A percentile compares a stretch with the other conserved stretches of the same genome.
Evolutionary conservation across 139 green algal genomes (phyloP).

Genomic region (Closterium sp.): DNA sequence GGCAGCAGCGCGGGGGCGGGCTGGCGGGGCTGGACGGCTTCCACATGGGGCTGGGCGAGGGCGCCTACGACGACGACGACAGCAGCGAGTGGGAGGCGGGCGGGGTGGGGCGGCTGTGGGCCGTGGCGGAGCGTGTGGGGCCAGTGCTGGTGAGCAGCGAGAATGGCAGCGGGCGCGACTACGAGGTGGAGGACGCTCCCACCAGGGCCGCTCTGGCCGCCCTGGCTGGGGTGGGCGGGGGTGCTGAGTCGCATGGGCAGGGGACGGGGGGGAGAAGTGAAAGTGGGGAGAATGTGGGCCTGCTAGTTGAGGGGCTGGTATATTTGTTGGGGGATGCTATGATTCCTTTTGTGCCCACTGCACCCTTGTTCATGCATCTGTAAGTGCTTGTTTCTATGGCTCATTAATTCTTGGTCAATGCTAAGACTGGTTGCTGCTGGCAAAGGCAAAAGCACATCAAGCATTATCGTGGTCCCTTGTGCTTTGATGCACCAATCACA

Average conservation of each 20-base stretch:
- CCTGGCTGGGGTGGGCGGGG: background rate
- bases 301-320: background rate
- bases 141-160: background rate
- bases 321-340: background rate
- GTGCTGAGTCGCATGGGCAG: background rate
- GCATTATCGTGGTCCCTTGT: too few relatives aligned
- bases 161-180: background rate
- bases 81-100: constrained; percentile 1
- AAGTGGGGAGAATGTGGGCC: background rate
- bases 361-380: background rate
- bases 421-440: background rate
- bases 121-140: background rate
- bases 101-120: background rate
- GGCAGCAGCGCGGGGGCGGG: background rate
- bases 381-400: background rate
- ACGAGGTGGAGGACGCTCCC: background rate
- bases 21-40: background rate
- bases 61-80: background rate
- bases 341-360: background rate
- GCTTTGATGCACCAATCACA: too few relatives aligned
- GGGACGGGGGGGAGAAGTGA: background rate
- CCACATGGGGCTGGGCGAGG: background rate
- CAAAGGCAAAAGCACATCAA: too few relatives aligned
- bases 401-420: background rate
- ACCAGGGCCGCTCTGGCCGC: background rate